Evolutionary conservation across 1,284 basidiomycete species (phyloP).

Genomic region (Papiliotrema terrestris): DNA sequence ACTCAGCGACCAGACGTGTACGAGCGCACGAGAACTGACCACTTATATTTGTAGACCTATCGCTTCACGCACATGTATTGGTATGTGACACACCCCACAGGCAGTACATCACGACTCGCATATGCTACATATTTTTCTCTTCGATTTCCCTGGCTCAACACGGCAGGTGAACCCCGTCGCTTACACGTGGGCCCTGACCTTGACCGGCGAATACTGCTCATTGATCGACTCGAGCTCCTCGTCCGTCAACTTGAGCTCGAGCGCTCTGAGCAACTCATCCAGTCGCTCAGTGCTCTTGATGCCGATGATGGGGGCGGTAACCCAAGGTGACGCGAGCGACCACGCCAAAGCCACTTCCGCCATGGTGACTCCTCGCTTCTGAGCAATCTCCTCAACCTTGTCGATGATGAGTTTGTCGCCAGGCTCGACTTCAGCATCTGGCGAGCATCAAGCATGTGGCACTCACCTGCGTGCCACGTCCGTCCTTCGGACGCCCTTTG

Average conservation of each 20-base stretch:
- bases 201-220: slow-evolving; percentile 8
- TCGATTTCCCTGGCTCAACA: too few species aligned
- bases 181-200: slow-evolving; percentile 1
- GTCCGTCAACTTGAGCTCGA: slow-evolving; percentile 20
- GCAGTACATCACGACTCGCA: too few species aligned
- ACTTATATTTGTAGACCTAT: too few species aligned
- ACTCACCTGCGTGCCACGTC: slow-evolving; percentile 7
- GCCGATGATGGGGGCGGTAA: slow-evolving; percentile 40
- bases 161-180: too few species aligned
- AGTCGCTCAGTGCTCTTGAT: slow-evolving; percentile 25
- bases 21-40: too few species aligned
- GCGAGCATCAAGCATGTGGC: background rate
- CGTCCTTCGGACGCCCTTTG: slow-evolving; percentile 7
- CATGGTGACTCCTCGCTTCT: slow-evolving; percentile 56
- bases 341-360: slow-evolving; percentile 52
- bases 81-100: too few species aligned
- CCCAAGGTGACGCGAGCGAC: slow-evolving; percentile 21
- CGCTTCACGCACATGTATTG: too few species aligned
- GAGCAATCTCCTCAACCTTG: slow-evolving; percentile 55
- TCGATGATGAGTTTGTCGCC: slow-evolving; percentile 67
- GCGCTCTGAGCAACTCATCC: slow-evolving; percentile 30
- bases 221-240: slow-evolving; percentile 26
- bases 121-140: too few species aligned
- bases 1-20: too few species aligned
- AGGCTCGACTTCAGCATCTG: slow-evolving; percentile 61